phyloP scores from a whole-genome alignment of 495 filamentous ascomycete genomes.

The Xylaria longipes region DNA sequence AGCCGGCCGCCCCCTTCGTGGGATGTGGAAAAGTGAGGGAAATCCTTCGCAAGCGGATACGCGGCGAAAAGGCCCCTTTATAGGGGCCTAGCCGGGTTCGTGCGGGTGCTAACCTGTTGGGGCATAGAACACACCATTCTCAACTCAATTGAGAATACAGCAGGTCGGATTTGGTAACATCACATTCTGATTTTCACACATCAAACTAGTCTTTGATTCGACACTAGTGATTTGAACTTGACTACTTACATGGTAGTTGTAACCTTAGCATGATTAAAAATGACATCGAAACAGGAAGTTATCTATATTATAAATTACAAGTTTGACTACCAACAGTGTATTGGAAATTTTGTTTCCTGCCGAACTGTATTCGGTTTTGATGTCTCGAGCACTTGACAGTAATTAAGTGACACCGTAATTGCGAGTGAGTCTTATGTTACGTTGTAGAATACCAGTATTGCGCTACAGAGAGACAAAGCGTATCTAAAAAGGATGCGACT shows the following conservation, averaged over 20 bases:
- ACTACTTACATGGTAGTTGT: neutral
- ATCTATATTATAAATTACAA: too few relatives aligned
- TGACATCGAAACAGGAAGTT: neutral
- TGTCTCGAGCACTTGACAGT: neutral
- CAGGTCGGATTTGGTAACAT: too few relatives aligned
- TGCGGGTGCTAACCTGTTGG: too few relatives aligned
- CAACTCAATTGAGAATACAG: neutral
- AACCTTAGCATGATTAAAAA: neutral
- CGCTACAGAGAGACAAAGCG: neutral
- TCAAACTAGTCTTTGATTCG: neutral
- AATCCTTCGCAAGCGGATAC: too few relatives aligned
- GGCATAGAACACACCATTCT: too few relatives aligned
- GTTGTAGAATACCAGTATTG: neutral
- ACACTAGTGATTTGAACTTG: neutral
- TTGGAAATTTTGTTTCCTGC: neutral
- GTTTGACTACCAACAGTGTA: neutral
- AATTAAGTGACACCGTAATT: neutral
- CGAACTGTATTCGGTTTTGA: neutral
- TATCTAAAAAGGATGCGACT: neutral
- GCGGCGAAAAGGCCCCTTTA: too few relatives aligned
- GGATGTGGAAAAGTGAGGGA: too few relatives aligned
- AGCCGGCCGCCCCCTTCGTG: too few relatives aligned
- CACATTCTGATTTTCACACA: too few relatives aligned
- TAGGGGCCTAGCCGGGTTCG: too few relatives aligned
- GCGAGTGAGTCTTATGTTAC: neutral